Base-by-base conservation (phyloP, 2,329 filamentous ascomycete genomes). In the Alternaria dauci region DNA sequence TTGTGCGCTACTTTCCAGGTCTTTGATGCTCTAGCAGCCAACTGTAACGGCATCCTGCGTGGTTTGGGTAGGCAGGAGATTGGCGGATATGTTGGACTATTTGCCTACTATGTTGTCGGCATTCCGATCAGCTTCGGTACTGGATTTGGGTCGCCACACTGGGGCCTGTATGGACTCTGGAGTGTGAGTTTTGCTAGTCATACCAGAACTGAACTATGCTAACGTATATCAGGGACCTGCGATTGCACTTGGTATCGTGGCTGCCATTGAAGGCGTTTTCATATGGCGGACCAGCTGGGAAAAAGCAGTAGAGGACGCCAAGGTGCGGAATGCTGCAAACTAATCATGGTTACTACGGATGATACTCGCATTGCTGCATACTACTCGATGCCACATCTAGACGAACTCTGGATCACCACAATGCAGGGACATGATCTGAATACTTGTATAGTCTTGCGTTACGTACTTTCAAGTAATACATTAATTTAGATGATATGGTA, bases 21-120 rank as follows among this genome's bases (percentile, higher is more conserved):
- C 25, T 94, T 96, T 70, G 94, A 99, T 77, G 89, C 91, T 1
- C 77, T 96, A 18, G 88, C 91, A 0, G 87, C 91, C 3, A 90
- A 90, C 39, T 93, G 91, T 58, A 94, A 95, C 72, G 94, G 94
- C 28, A 84, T 97, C 39, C 84, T 98, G 28, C 87, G 95, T 42
- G 94, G 94, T 12, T 86, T 98, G 16, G 95, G 95, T 3, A 88
- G 91, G 59, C 94, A 98, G 78, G 89, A 93, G 65, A 89, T 98
- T 58, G 94, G 94, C 12, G 94, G 94, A 0, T 97, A 94, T 70
- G 89, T 94, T 8, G 96, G 95, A 72, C 80, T 98, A 2, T 87
- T 93, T 51, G 89, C 90, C 23, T 97, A 97, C 81, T 99, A 98
- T 78, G 81, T 87, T 18, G 85, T 98, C 26, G 94, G 92, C 0